phyloP scores from a whole-genome alignment of 768 basidiomycete genomes.

The Pisolithus tinctorius region DNA sequence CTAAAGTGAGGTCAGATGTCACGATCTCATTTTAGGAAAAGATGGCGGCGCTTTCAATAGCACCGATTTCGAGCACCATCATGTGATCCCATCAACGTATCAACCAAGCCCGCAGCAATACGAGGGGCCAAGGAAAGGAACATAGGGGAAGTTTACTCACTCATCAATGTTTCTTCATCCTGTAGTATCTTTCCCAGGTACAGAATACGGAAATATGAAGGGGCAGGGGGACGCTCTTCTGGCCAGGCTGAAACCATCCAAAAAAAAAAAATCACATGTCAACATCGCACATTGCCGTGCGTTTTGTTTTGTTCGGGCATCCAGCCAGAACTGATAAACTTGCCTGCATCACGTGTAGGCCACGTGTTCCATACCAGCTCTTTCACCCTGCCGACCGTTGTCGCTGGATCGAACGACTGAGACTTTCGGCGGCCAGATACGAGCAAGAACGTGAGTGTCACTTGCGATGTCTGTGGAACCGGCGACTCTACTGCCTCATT shows the following conservation, averaged over 20 bases:
- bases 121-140: background rate
- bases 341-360: constrained; percentile 50
- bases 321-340: constrained; percentile 15
- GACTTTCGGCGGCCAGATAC: constrained; percentile 61
- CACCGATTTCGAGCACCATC: constrained; percentile 1
- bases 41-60: constrained; percentile 5
- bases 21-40: constrained; percentile 21
- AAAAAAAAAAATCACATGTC: constrained; percentile 8
- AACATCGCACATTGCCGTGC: background rate
- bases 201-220: constrained; percentile 67
- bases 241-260: constrained; percentile 53
- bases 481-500: constrained; percentile 3
- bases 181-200: constrained; percentile 78
- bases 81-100: background rate
- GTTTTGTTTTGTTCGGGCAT: background rate
- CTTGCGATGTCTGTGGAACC: constrained; percentile 58
- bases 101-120: too few relatives aligned
- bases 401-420: constrained; percentile 71
- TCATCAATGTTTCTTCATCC: constrained; percentile 69
- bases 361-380: constrained; percentile 82
- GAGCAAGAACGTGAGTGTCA: constrained; percentile 63
- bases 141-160: constrained; percentile 34
- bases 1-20: constrained; percentile 6
- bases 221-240: constrained; percentile 70
- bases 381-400: constrained; percentile 70